Evolutionary conservation across 495 filamentous ascomycete genomes (phyloP).

Genomic region (Lasiosphaeria miniovina): DNA sequence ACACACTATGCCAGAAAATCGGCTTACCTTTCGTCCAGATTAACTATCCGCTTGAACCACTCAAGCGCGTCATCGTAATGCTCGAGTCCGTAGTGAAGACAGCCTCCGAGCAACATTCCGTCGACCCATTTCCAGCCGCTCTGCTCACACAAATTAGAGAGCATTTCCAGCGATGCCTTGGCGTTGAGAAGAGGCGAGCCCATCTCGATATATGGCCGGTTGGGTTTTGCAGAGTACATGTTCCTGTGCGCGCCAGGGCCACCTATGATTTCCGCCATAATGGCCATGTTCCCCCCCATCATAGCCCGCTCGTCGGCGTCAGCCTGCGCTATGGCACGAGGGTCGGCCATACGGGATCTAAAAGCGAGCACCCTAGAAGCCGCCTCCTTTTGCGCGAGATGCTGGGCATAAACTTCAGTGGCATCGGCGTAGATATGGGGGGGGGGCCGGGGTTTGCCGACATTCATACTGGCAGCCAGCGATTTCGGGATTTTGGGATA

Average conservation of each 20-base stretch:
- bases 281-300: slow-evolving; percentile 4
- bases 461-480: slow-evolving; percentile 18
- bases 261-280: slow-evolving; percentile 16
- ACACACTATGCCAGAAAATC: background rate
- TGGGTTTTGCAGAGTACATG: slow-evolving; percentile 18
- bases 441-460: slow-evolving; percentile 7
- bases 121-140: slow-evolving; percentile 93
- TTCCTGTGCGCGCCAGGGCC: slow-evolving; percentile 11
- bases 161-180: slow-evolving; percentile 68
- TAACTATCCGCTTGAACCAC: slow-evolving; percentile 85
- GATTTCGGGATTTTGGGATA: slow-evolving; percentile 46
- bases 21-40: slow-evolving; percentile 72
- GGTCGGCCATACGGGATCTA: slow-evolving; percentile 2
- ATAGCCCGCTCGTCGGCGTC: slow-evolving; percentile 7
- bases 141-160: slow-evolving; percentile 78
- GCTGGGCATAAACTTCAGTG: slow-evolving; percentile 19
- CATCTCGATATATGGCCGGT: slow-evolving; percentile 18
- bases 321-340: slow-evolving; percentile 1
- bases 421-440: slow-evolving; percentile 10
- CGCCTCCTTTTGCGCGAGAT: slow-evolving; percentile 25
- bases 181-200: slow-evolving; percentile 49
- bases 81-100: slow-evolving; percentile 87
- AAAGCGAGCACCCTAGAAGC: slow-evolving; percentile 13
- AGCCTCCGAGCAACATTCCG: slow-evolving; percentile 90
- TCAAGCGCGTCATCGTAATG: slow-evolving; percentile 80